Evolutionary conservation across 176 grass and related monocot species (phyloP).

Genomic region (Guadua angustifolia): DNA sequence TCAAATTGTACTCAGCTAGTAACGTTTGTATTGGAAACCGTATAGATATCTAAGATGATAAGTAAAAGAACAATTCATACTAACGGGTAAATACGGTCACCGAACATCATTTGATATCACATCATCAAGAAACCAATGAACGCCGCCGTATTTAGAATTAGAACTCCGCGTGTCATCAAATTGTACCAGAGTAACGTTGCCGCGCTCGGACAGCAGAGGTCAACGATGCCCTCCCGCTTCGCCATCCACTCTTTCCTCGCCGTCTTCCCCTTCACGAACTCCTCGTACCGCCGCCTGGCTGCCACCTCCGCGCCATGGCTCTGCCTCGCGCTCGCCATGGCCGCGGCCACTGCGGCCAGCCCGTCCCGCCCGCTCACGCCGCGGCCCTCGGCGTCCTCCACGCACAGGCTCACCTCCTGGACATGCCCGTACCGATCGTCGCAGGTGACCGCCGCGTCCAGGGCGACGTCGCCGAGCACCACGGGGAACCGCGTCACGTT

Average conservation of each 20-base stretch:
- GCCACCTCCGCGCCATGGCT: conserved; percentile 36
- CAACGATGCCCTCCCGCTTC: conserved; percentile 50
- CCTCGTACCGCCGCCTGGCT: conserved; percentile 20
- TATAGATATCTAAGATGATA: too few relatives aligned
- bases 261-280: conserved; percentile 51
- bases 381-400: conserved; percentile 44
- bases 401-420: conserved; percentile 59
- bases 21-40: too few relatives aligned
- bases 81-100: too few relatives aligned
- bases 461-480: conserved; percentile 42
- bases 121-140: conserved; percentile 49
- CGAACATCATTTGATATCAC: conserved; percentile 37
- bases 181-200: too few relatives aligned
- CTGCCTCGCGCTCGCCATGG: conserved; percentile 40
- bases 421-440: conserved; percentile 53
- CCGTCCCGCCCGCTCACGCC: conserved; percentile 47
- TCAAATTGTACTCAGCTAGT: neutral
- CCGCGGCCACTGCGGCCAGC: conserved; percentile 32
- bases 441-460: conserved; percentile 56
- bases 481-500: conserved; percentile 59
- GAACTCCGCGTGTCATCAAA: too few relatives aligned
- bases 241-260: conserved; percentile 58
- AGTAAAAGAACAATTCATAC: too few relatives aligned
- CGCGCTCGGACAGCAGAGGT: conserved; percentile 54
- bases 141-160: too few relatives aligned